Evolutionary conservation across 1,284 basidiomycete genomes (phyloP), one percentile per base, ranked within the genome.

Genomic region (Crucibulum parvulum): DNA sequence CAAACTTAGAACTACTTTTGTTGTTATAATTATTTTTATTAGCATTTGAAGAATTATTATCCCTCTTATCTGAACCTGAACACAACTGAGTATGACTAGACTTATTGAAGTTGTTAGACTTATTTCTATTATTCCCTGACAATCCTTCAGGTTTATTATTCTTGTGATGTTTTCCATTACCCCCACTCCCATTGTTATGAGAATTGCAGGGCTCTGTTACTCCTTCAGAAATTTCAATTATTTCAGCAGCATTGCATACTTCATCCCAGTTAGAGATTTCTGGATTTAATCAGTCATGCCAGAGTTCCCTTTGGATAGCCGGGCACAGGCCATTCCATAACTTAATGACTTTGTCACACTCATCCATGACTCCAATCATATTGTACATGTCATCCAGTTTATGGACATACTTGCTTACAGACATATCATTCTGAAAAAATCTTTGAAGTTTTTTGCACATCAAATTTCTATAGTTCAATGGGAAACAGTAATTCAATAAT

Each of bases 271-370:
- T 62, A 1, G 71, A 71, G 0, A 62, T 51, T 31, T 78, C 72
- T 1, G 76, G 76, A n/a, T 75, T 71, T 0, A 78, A 53, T 1
- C 62, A 45, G 9, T 71, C 61, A 1, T 58, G 37, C 70, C 71
- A 79, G 0, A 81, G 63, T 1, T 70, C 66, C 1, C 54, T 50
- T 45, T 77, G 75, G 4, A 81, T 73, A 1, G 57, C 55, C 0
- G 13, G 1, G 2, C 64, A 60, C 0, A 81, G 62, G 0, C 79
- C 71, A 37, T 64, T 51, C 76, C 78, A 83, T 0, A 82, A 59
- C 56, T 70, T 73, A 15, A 72, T 65, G 0, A 80, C 73, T 6
- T 68, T 60, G 2, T 77, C 74, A 3, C 66, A 65, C 2, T 73
- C 62, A 39, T 73, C 70, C 4, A 64, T 63, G 1, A 68, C 48